Conservation (phyloP, 2,329 filamentous ascomycete genomes). For the Aspergillus calidoustus region DNA sequence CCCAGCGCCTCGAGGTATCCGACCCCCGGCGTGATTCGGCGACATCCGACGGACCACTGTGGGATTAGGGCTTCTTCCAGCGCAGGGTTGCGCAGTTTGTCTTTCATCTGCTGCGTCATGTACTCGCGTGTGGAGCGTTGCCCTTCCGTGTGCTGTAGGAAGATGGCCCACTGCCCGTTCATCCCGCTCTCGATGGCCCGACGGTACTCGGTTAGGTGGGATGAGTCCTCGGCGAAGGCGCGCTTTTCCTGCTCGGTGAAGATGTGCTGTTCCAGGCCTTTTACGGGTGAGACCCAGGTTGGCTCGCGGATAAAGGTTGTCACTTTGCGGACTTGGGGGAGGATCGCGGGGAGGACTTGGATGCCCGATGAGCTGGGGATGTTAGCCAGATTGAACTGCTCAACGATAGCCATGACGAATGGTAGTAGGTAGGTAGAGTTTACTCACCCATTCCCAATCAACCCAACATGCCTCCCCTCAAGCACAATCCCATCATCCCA, state of each 20-base stretch:
- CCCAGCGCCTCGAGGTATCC: constrained; percentile 57
- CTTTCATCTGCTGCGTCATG: constrained; percentile 17
- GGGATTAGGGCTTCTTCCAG: constrained; percentile 25
- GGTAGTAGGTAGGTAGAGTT: neutral
- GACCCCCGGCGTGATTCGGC: constrained; percentile 55
- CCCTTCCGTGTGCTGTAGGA: neutral
- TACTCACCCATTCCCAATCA: constrained; percentile 35
- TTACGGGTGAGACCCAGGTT: constrained; percentile 33
- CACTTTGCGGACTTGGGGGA: constrained; percentile 22
- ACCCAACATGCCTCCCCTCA: constrained; percentile 30
- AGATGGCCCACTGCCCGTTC: constrained; percentile 10
- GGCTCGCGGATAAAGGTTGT: constrained; percentile 33
- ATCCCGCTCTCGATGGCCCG: constrained; percentile 5
- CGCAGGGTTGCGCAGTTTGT: neutral
- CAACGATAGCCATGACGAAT: neutral
- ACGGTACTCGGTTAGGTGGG: constrained; percentile 10
- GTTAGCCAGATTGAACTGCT: too few relatives aligned
- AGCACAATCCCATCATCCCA: constrained; percentile 32
- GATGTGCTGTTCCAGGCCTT: constrained; percentile 25
- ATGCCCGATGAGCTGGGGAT: constrained; percentile 37
- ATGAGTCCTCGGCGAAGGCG: constrained; percentile 24
- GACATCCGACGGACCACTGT: constrained; percentile 38
- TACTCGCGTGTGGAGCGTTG: constrained; percentile 5
- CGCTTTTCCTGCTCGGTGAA: constrained; percentile 33
- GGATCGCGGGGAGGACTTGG: constrained; percentile 30